Evolutionary conservation across 192 early-diverging fungal genomes (phyloP).

Genomic region (Cladochytrium replicatum): DNA sequence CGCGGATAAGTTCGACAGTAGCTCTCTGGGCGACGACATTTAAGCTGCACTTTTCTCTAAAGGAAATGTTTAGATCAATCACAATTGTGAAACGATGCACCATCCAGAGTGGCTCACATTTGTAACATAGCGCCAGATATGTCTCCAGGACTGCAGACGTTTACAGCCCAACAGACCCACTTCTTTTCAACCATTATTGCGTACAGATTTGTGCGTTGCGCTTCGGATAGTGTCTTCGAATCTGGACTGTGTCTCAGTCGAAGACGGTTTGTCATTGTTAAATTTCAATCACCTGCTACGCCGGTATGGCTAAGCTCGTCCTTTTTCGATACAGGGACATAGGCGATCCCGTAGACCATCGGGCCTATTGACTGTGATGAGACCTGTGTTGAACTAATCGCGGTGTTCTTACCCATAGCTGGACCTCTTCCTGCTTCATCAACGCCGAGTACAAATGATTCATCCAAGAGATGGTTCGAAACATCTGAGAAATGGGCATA

Average conservation of each 20-base stretch:
- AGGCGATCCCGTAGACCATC: constrained; percentile 95
- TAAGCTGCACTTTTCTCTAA: constrained; percentile 81
- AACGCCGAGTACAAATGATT: constrained; percentile 61
- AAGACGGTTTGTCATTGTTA: constrained; percentile 1
- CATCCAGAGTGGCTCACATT: constrained; percentile 32
- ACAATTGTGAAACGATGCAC: not conserved
- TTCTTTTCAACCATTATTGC: constrained; percentile 40
- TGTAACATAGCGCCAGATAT: constrained; percentile 87
- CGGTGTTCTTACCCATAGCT: constrained; percentile 54
- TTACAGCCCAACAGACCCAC: constrained; percentile 75
- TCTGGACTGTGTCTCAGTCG: constrained; percentile 38
- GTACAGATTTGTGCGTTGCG: constrained; percentile 62
- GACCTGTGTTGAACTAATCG: not conserved
- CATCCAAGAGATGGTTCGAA: not conserved
- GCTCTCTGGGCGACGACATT: constrained; percentile 90
- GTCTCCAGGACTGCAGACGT: constrained; percentile 76
- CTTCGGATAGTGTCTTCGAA: constrained; percentile 85
- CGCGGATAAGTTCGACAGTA: constrained; percentile 74
- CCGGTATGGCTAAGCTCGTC: constrained; percentile 59
- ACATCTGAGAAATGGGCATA: not conserved
- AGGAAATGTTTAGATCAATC: too few relatives aligned
- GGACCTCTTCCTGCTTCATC: constrained; percentile 98
- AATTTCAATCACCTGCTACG: constrained; percentile 56
- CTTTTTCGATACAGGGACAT: constrained; percentile 55
- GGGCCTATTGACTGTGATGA: constrained; percentile 43